Percentiles rank a stretch among this genome's conserved stretches.
Evolutionary conservation across 2,329 filamentous ascomycete genomes (phyloP).

Genomic region (Claviceps purpurea): DNA sequence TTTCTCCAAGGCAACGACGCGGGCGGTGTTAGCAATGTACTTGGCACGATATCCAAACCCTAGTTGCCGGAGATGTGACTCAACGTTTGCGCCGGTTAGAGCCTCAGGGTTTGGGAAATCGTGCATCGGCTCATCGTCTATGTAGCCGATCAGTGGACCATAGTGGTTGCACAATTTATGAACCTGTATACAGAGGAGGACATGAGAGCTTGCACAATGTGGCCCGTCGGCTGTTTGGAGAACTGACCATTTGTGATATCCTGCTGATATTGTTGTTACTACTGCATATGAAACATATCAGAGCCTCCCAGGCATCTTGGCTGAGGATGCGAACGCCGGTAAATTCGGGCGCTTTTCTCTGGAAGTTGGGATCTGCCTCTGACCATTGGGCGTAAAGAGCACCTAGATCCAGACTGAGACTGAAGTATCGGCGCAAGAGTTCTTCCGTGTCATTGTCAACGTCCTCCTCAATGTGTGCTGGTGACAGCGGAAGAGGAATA

Average conservation of each 20-base stretch:
- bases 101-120: constrained; percentile 73
- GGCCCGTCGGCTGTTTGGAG: neutral
- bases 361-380: constrained; percentile 72
- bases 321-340: constrained; percentile 82
- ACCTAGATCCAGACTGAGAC: constrained; percentile 63
- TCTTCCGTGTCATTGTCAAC: constrained; percentile 54
- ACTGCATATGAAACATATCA: constrained; percentile 93
- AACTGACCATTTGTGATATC: constrained; percentile 82
- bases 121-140: constrained; percentile 62
- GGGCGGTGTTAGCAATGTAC: constrained; percentile 79
- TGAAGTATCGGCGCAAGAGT: constrained; percentile 76
- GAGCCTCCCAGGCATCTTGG: constrained; percentile 91
- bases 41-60: constrained; percentile 93
- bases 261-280: constrained; percentile 96
- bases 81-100: constrained; percentile 62
- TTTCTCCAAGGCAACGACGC: constrained; percentile 53
- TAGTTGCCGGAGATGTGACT: constrained; percentile 63
- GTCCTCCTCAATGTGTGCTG: constrained; percentile 6
- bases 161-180: constrained; percentile 84
- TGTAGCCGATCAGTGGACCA: constrained; percentile 57
- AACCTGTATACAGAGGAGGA: constrained; percentile 30
- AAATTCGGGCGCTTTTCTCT: constrained; percentile 73
- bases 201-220: neutral
- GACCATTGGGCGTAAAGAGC: constrained; percentile 82
- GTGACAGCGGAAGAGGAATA: constrained; percentile 6